phyloP scores from a whole-genome alignment of 768 basidiomycete species.

The Punctularia strigosozonata region DNA sequence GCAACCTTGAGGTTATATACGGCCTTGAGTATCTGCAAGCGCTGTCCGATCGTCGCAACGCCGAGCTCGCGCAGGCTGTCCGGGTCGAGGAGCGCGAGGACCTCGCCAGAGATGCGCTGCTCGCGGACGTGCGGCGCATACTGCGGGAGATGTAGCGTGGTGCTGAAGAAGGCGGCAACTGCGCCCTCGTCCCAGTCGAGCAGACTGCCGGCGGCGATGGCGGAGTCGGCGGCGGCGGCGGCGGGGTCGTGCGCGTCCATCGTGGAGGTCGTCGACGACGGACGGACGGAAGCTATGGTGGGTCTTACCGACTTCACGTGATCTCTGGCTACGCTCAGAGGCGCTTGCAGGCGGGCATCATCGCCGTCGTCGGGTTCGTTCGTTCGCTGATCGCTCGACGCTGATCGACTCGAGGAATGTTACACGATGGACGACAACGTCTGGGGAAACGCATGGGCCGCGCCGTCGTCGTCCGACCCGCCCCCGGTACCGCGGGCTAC shows the following conservation, averaged over 20 bases:
- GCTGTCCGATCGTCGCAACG: conserved; percentile 81
- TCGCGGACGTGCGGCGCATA: conserved; percentile 81
- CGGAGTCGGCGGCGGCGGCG: too few species aligned
- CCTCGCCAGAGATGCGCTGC: conserved; percentile 87
- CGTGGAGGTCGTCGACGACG: too few species aligned
- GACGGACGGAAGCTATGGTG: too few species aligned
- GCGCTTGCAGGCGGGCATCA: too few species aligned
- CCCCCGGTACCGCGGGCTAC: not conserved
- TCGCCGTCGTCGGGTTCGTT: too few species aligned
- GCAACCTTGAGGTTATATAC: conserved; percentile 84
- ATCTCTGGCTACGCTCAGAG: too few species aligned
- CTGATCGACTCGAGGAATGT: too few species aligned
- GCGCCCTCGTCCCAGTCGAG: conserved; percentile 65
- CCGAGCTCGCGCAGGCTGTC: conserved; percentile 81
- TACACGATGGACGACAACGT: conserved; percentile 78
- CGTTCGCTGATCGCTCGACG: too few species aligned
- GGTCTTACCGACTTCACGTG: too few species aligned
- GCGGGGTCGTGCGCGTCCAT: too few species aligned
- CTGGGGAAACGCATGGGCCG: conserved; percentile 64
- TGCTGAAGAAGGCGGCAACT: conserved; percentile 74
- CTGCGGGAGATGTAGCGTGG: conserved; percentile 68
- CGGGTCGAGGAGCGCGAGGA: conserved; percentile 74
- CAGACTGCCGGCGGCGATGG: too few species aligned
- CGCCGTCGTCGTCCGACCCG: conserved; percentile 27
- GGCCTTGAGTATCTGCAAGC: conserved; percentile 83